These are phyloP conservation scores for Rosa chinensis DNA, from an alignment of 306 rosid genomes.

Conservation along the genomic window DNA sequence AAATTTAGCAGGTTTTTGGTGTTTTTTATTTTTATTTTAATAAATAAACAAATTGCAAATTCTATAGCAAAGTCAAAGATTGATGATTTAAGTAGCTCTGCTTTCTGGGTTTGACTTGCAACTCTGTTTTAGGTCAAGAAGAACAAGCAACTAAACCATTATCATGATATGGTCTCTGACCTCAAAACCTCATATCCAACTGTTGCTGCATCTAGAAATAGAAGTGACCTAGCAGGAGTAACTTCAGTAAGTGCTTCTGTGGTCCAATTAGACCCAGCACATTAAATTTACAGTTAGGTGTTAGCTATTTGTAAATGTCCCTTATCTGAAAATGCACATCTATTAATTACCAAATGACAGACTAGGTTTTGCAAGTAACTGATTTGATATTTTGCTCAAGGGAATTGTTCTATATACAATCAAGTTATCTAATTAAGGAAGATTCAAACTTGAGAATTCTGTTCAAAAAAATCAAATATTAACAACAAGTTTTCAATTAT, in stretches of 20 bases:
- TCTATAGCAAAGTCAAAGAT: constrained; percentile 15
- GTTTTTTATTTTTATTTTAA: not conserved
- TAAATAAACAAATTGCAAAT: not conserved
- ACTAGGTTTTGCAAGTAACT: not conserved
- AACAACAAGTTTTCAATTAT: not conserved
- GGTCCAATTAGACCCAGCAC: not conserved
- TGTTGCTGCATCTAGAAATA: not conserved
- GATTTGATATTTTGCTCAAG: not conserved
- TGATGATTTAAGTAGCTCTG: not conserved
- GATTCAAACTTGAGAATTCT: too few relatives aligned
- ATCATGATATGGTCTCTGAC: not conserved
- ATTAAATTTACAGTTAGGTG: constrained; percentile 2
- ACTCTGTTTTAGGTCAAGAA: not conserved
- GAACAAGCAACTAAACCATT: constrained; percentile 7
- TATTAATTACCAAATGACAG: not conserved
- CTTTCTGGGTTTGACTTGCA: constrained; percentile 18
- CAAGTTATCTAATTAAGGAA: not conserved
- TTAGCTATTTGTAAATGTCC: not conserved
- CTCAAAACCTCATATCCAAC: not conserved
- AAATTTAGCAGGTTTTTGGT: not conserved
- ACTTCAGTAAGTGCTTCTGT: not conserved
- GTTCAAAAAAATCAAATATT: not conserved
- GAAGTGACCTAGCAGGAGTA: not conserved
- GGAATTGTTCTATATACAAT: not conserved
- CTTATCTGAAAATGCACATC: not conserved